Percentiles rank a stretch among this genome's conserved stretches.
Conservation (phyloP, 208 protist genomes). For the Wallacemonas sp. region DNA sequence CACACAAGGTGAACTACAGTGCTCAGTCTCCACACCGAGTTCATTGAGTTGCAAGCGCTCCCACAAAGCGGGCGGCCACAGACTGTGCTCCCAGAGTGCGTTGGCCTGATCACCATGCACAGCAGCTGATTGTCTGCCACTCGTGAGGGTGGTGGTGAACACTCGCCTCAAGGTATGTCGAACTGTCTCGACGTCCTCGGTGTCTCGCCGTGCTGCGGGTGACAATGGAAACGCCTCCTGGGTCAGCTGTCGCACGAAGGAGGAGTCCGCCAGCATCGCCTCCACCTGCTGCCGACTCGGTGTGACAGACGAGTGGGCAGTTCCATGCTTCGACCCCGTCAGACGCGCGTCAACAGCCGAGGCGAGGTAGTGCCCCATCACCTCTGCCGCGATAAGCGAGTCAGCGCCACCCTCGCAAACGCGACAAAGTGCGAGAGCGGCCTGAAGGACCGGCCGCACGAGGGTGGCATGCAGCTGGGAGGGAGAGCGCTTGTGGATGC, state of each 20-base stretch:
- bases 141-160: no score
- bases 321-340: no score
- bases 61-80: constrained; percentile 2
- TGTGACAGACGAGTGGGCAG: no score
- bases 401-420: background rate
- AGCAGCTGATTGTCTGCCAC: no score
- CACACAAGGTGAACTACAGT: background rate
- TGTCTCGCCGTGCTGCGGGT: no score
- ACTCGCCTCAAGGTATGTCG: no score
- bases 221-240: background rate
- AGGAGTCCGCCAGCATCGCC: background rate
- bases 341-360: no score
- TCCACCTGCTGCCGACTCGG: background rate
- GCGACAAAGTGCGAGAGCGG: background rate
- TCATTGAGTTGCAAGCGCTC: background rate
- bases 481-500: background rate
- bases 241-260: background rate
- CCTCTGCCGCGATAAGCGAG: no score
- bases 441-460: background rate
- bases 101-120: no score
- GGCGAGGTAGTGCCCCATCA: no score
- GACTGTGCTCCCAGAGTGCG: background rate
- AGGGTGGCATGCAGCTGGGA: background rate
- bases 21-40: background rate
- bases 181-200: no score